A percentile compares a stretch with the other conserved stretches of the same genome.
phyloP scores from a whole-genome alignment of 306 rosid species.

The Corylus americana region DNA sequence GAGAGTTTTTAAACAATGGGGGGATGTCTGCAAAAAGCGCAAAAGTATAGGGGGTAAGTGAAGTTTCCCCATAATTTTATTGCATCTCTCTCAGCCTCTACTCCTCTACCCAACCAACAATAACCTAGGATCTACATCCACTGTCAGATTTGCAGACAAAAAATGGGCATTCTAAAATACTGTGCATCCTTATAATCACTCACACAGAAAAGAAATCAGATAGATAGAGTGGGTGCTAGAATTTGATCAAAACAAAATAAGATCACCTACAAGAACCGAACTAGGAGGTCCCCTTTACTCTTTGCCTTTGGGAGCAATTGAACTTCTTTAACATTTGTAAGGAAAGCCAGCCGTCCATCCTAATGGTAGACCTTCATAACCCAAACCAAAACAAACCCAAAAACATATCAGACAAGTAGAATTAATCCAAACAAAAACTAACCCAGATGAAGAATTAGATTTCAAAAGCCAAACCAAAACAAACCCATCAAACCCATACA shows the following conservation, averaged over 20 bases:
- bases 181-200: neutral
- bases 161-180: neutral
- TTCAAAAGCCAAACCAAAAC: constrained; percentile 12
- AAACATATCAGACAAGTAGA: neutral
- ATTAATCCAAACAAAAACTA: neutral
- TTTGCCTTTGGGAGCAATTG: constrained; percentile 41
- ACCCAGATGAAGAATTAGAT: constrained; percentile 27
- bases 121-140: neutral
- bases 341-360: constrained; percentile 64
- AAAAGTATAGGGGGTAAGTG: too few relatives aligned
- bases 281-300: constrained; percentile 67
- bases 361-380: constrained; percentile 56
- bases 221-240: constrained; percentile 9
- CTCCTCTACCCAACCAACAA: neutral
- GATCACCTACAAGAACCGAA: constrained; percentile 63
- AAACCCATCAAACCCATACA: neutral
- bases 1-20: too few relatives aligned
- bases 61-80: too few relatives aligned
- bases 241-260: neutral
- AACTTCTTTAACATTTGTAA: constrained; percentile 73
- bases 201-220: constrained; percentile 2
- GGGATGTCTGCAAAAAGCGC: too few relatives aligned
- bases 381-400: neutral
- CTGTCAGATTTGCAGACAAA: neutral
- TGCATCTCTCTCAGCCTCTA: too few relatives aligned